Evolutionary conservation across 176 grass and related monocot species (phyloP), one percentile per base, ranked within the genome.

Genomic region (Musa itinerans): DNA sequence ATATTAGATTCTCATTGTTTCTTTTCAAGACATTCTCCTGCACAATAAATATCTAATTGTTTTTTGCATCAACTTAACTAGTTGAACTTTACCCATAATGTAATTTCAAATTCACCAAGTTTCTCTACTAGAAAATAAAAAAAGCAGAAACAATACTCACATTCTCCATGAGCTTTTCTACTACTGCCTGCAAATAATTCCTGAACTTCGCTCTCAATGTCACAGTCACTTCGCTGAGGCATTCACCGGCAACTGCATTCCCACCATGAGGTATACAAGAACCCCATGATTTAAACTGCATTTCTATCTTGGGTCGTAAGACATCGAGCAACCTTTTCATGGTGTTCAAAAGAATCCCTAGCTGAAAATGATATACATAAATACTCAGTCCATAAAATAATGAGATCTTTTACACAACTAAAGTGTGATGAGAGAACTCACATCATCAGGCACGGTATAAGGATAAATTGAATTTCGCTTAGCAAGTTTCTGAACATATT

Each of bases 261-360:
- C 84, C 86, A 73, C 90, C 84, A 86, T 83, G 83, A 68, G 86
- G 95, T 76, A 99, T 84, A 82, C 95, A 99, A 71, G 90, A 94
- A 76, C 89, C 89, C 95, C 95, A 94, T 21, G 95, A 99, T 90
- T 88, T 99, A 13, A 99, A 69, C 26, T 92, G 95, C 74, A 73
- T 81, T 78, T 99, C 95, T 73, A 94, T 87, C 53, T 81, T 84
- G 67, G 91, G 95, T 50, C 89, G 84, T 52, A 94, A 81, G 69
- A 91, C 79, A 82, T 99, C 95, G 76, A 99, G 79, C 65, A 99
- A 65, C 67, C 95, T 87, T 85, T 93, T 99, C 86, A 99, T 89
- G 77, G 95, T 91, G 78, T 99, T 99, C 86, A 99, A 91, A 55
- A 99, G 83, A 85, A 99, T 82, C 25, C 95, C 95, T 65, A 99